Base-by-base conservation (phyloP, 306 rosid genomes). In the Parietaria judaica region DNA sequence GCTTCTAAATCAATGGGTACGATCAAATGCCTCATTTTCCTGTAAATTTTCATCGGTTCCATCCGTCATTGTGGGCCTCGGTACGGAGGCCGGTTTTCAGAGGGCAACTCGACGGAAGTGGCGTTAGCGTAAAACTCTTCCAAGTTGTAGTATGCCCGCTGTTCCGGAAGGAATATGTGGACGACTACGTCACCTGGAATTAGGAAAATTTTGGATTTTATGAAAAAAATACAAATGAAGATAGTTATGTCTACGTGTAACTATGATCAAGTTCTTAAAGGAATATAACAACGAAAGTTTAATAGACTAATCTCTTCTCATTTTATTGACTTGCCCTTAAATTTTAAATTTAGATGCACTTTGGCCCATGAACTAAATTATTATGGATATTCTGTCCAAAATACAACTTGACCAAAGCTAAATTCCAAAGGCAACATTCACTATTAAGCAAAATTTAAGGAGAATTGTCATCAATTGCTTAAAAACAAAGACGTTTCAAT, bases 101-200 rank as follows among this genome's bases (percentile, higher is more conserved):
- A 88, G 64, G 95, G 95, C 47, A 91, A 80, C 69, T 88, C 92
- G 61, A 91, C 72, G 1, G 64, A 70, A 11, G 90, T 80, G n/a
- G 98, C 98, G 36, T 88, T 88, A 10, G 65, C 95, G 37, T 88
- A 92, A 64, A 92, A 92, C 68, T 92, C 98, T 72, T 92, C 98
- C 81, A 91, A 78, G 68, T 91, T 91, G 87, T 91, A 91, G 80
- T 85, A 91, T 50, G 70, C 84, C 69, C 98, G 81, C 53, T 85
- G 90, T 54, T 49, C 84, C 4, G 98, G 98, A 78, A 91, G 98
- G 78, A 91, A 91, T 69, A 91, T 80, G 68, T 91, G 98, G 72
- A 91, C 59, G 11, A 91, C 88, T 39, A 88, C 95, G 72, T 91
- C 98, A 73, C 98, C 96, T 92, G 88, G 64, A 61, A 74, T 35